A percentile compares a stretch with the other conserved stretches of the same genome.
These are phyloP conservation scores for Spatholobus suberectus DNA, from an alignment of 306 rosid genomes.

Conservation along the genomic window DNA sequence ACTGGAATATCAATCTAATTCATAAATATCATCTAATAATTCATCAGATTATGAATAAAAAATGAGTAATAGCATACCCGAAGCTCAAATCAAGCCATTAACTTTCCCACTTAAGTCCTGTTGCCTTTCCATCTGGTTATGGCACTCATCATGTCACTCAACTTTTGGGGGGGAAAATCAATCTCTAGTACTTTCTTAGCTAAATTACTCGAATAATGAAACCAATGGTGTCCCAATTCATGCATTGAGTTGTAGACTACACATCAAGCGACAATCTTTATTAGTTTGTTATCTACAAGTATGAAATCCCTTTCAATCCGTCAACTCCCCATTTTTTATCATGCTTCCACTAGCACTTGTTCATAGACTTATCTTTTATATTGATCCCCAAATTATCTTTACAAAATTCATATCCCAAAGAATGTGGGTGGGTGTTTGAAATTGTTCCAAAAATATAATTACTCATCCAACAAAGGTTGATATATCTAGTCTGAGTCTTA, in stretches of 20 bases:
- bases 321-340: constrained; percentile 27
- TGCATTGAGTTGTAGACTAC: not conserved
- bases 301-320: constrained; percentile 26
- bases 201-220: not conserved
- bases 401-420: constrained; percentile 31
- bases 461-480: too few relatives aligned
- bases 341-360: constrained; percentile 44
- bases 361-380: constrained; percentile 4
- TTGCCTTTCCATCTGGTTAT: not conserved
- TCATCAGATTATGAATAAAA: not conserved
- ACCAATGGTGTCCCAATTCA: not conserved
- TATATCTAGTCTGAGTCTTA: too few relatives aligned
- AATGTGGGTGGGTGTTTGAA: constrained; percentile 25
- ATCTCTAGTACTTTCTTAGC: not conserved
- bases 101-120: not conserved
- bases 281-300: constrained; percentile 12
- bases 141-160: constrained; percentile 34
- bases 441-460: constrained; percentile 12
- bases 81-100: not conserved
- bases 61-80: not conserved
- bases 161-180: not conserved
- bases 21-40: constrained; percentile 20
- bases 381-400: constrained; percentile 12
- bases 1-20: not conserved
- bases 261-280: not conserved